phyloP scores from a whole-genome alignment of 1,284 basidiomycete genomes.

The Ceraceosorus guamensis region DNA sequence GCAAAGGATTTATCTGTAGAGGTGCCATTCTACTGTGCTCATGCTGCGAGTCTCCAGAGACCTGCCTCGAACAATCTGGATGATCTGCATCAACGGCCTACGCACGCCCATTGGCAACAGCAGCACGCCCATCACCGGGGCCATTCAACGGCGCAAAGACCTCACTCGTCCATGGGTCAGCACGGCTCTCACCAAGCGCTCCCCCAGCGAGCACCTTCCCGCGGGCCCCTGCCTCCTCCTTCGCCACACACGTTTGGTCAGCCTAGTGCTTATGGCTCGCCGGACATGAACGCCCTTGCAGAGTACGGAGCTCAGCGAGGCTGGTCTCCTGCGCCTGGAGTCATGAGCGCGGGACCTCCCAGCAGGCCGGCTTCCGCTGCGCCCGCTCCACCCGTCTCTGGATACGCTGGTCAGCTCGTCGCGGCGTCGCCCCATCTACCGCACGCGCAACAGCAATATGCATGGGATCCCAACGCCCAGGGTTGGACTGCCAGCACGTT shows the following conservation, averaged over 20 bases:
- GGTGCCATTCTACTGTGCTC: conserved; percentile 35
- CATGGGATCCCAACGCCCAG: conserved; percentile 4
- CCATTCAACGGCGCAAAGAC: conserved; percentile 3
- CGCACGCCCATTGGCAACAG: not conserved
- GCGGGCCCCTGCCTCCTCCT: not conserved
- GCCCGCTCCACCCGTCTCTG: conserved; percentile 16
- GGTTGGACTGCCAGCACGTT: conserved; percentile 21
- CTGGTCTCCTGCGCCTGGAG: conserved; percentile 35
- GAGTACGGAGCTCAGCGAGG: conserved; percentile 28
- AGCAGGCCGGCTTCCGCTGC: not conserved
- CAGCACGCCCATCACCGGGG: conserved; percentile 4
- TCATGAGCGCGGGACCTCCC: too few relatives aligned
- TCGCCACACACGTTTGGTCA: not conserved
- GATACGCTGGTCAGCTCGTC: not conserved
- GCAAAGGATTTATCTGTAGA: conserved; percentile 39
- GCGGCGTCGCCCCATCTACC: not conserved
- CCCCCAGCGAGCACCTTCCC: conserved; percentile 4
- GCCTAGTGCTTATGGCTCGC: not conserved
- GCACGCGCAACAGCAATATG: not conserved
- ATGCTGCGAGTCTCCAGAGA: conserved; percentile 24
- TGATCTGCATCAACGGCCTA: conserved; percentile 4
- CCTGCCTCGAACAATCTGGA: conserved; percentile 12
- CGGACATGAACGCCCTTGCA: conserved; percentile 23
- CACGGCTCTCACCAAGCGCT: not conserved
- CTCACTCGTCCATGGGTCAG: conserved; percentile 20